Conservation (phyloP, 306 rosid genomes). For the Begonia peltatifolia region DNA sequence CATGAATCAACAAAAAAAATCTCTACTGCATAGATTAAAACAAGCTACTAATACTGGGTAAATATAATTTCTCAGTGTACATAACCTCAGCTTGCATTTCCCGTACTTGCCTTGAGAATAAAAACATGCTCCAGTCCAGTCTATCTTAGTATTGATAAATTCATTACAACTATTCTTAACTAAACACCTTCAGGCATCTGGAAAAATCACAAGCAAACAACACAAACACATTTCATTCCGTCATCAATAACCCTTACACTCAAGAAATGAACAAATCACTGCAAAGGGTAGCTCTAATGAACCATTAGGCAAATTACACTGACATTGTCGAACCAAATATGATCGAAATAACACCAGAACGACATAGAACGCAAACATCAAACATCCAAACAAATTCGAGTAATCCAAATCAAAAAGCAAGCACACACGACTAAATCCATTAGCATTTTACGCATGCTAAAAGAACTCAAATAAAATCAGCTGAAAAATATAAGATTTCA, state of each 20-base stretch:
- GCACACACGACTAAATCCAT: neutral
- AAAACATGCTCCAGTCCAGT: no score
- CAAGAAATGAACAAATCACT: neutral
- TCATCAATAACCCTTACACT: neutral
- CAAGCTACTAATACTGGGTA: neutral
- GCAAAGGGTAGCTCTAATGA: no score
- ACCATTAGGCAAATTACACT: no score
- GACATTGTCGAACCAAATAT: no score
- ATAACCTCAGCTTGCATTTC: no score
- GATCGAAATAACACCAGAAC: no score
- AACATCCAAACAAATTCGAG: neutral
- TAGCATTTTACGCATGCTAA: neutral
- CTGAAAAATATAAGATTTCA: no score
- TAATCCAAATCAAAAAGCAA: neutral
- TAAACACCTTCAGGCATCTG: neutral
- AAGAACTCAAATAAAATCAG: neutral
- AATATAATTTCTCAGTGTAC: neutral
- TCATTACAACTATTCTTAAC: neutral
- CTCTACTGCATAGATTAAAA: neutral
- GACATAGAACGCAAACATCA: no score
- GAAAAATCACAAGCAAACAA: neutral
- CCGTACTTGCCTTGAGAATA: no score
- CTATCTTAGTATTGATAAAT: no score
- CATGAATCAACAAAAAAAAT: neutral
- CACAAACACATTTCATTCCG: neutral